These are phyloP conservation scores for Podospora didyma DNA, from an alignment of 495 filamentous ascomycete genomes.

Conservation along the genomic window DNA sequence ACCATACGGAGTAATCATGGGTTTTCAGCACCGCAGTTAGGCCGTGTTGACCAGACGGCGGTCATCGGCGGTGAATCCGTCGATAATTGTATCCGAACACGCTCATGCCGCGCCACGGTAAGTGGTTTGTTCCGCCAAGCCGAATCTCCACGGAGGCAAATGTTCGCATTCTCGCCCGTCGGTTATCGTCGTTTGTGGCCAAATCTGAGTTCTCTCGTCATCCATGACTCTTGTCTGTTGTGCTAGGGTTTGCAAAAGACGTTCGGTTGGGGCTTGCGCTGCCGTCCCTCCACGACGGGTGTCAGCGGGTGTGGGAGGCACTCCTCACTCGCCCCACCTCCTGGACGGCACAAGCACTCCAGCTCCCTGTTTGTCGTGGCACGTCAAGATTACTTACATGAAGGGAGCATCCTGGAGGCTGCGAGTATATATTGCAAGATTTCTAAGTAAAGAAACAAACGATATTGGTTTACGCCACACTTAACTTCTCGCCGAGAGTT, in stretches of 20 bases:
- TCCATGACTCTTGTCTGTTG: not conserved
- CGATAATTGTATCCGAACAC: too few species aligned
- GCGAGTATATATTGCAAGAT: slow-evolving; percentile 13
- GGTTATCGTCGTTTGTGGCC: not conserved
- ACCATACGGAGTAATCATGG: not conserved
- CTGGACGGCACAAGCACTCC: slow-evolving; percentile 7
- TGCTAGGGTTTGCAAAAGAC: not conserved
- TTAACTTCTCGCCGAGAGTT: not conserved
- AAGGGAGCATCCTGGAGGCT: slow-evolving; percentile 1
- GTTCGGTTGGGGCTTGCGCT: not conserved
- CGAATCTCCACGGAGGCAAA: not conserved
- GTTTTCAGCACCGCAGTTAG: not conserved
- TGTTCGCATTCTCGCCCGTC: not conserved
- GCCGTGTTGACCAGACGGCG: too few species aligned
- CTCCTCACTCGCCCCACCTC: slow-evolving; percentile 14
- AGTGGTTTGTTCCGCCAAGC: too few species aligned
- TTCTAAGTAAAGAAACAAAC: slow-evolving; percentile 33
- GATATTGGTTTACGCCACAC: slow-evolving; percentile 16
- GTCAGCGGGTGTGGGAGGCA: not conserved
- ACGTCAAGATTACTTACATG: slow-evolving; percentile 21
- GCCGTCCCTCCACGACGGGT: slow-evolving; percentile 8
- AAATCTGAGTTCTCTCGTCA: not conserved
- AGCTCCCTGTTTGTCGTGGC: slow-evolving; percentile 11
- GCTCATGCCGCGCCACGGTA: too few species aligned
- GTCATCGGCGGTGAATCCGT: too few species aligned